phyloP scores from a whole-genome alignment of 2,329 filamentous ascomycete species.

The Paramyrothecium roridum region DNA sequence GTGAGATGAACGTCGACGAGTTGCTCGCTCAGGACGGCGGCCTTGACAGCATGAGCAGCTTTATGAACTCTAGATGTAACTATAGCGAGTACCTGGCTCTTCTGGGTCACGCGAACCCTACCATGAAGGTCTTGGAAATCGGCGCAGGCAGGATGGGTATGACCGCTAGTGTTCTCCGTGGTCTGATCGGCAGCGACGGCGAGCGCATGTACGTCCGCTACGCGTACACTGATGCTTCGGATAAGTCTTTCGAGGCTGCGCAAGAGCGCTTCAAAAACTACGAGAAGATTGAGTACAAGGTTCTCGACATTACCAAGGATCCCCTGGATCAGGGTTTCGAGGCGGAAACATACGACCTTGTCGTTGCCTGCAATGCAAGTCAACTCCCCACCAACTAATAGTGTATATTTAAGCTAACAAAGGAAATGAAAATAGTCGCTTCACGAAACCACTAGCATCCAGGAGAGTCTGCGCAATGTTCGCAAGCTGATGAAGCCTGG shows the following conservation, averaged over 20 bases:
- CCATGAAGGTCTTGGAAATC: conserved; percentile 35
- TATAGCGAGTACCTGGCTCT: conserved; percentile 10
- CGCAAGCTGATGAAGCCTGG: conserved; percentile 26
- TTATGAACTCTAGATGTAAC: conserved; percentile 15
- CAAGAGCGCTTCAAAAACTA: conserved; percentile 19
- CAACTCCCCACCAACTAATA: conserved; percentile 11
- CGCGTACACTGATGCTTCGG: conserved; percentile 26
- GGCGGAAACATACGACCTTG: conserved; percentile 27
- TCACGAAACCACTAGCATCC: not conserved
- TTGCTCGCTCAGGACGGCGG: conserved; percentile 25
- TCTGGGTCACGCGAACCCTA: conserved; percentile 18
- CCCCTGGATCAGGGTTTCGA: conserved; percentile 26
- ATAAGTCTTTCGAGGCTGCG: conserved; percentile 21
- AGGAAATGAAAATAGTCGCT: not conserved
- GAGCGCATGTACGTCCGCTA: conserved; percentile 19
- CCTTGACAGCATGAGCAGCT: conserved; percentile 23
- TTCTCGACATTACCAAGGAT: conserved; percentile 18
- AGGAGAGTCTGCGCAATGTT: conserved; percentile 24
- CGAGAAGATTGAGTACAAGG: conserved; percentile 12
- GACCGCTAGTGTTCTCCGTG: conserved; percentile 26
- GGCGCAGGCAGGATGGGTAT: conserved; percentile 33
- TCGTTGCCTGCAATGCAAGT: conserved; percentile 29
- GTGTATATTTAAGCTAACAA: not conserved
- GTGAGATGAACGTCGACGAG: conserved; percentile 14
- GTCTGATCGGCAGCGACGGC: conserved; percentile 8